Evolutionary conservation across 2,329 filamentous ascomycete species (phyloP).

Genomic region (Colletotrichum limetticola): DNA sequence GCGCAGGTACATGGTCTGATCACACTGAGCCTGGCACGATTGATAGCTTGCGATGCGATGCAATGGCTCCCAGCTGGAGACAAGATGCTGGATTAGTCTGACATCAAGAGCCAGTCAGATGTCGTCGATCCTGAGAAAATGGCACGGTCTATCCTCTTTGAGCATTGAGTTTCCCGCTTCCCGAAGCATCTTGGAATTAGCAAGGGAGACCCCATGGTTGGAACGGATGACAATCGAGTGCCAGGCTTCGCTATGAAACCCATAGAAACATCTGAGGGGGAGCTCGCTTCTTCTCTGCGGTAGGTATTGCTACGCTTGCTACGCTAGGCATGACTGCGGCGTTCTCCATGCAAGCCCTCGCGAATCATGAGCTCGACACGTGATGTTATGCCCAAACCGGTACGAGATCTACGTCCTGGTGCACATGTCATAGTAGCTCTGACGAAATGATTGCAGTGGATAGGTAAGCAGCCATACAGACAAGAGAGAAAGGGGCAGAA

Average conservation of each 20-base stretch:
- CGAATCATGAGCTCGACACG: slow-evolving; percentile 29
- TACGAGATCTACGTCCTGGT: neutral
- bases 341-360: neutral
- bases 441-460: neutral
- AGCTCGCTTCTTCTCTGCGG: neutral
- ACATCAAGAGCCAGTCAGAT: slow-evolving; percentile 12
- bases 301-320: neutral
- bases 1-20: slow-evolving; percentile 30
- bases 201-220: neutral
- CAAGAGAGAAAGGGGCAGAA: neutral
- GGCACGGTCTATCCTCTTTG: neutral
- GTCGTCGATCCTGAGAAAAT: slow-evolving; percentile 22
- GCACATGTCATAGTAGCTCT: neutral
- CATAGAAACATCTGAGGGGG: neutral
- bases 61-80: neutral
- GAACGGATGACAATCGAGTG: neutral
- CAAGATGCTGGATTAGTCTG: neutral
- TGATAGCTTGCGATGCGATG: neutral
- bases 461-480: neutral
- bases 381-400: neutral
- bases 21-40: slow-evolving; percentile 1
- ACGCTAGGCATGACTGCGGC: neutral
- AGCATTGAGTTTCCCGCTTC: slow-evolving; percentile 1
- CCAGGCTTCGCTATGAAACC: neutral
- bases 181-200: neutral